These are phyloP conservation scores for Suhomyces yuchorum DNA, from an alignment of 1,139 yeast genomes.

Conservation along the genomic window DNA sequence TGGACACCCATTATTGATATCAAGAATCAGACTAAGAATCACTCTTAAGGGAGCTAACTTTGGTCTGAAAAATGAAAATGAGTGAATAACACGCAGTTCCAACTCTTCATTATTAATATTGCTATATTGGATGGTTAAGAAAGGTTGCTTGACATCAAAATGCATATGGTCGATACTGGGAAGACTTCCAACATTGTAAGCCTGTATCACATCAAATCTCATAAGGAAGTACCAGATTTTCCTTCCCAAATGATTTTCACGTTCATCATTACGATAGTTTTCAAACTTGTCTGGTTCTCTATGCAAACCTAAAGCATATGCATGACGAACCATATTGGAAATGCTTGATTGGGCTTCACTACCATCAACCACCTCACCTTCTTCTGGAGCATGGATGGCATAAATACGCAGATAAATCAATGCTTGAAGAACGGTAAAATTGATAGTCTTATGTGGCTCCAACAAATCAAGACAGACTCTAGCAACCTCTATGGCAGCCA, in stretches of 20 bases:
- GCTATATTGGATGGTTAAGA: constrained; percentile 13
- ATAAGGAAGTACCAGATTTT: constrained; percentile 56
- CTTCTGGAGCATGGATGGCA: constrained; percentile 52
- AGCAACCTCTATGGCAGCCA: constrained; percentile 31
- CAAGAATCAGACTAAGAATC: constrained; percentile 18
- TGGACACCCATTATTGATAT: constrained; percentile 25
- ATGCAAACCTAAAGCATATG: constrained; percentile 52
- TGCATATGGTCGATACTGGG: constrained; percentile 15
- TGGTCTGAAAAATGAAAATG: constrained; percentile 10
- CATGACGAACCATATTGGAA: constrained; percentile 51
- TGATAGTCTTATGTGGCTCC: constrained; percentile 27
- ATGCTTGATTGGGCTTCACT: constrained; percentile 49
- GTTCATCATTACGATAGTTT: constrained; percentile 27
- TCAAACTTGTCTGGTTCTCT: constrained; percentile 48
- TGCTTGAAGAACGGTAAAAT: constrained; percentile 31
- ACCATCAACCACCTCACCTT: constrained; percentile 51
- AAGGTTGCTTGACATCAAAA: constrained; percentile 24
- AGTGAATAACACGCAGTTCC: constrained; percentile 12
- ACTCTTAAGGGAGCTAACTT: constrained; percentile 14
- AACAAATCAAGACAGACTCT: constrained; percentile 33
- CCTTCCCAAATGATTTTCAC: constrained; percentile 44
- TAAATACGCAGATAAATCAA: constrained; percentile 48
- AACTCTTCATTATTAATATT: constrained; percentile 2
- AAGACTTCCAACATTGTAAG: constrained; percentile 46
- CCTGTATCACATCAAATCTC: constrained; percentile 21